These are phyloP conservation scores for Sclerotinia spermophila DNA, from an alignment of 2,329 filamentous ascomycete species.

Conservation along the genomic window DNA sequence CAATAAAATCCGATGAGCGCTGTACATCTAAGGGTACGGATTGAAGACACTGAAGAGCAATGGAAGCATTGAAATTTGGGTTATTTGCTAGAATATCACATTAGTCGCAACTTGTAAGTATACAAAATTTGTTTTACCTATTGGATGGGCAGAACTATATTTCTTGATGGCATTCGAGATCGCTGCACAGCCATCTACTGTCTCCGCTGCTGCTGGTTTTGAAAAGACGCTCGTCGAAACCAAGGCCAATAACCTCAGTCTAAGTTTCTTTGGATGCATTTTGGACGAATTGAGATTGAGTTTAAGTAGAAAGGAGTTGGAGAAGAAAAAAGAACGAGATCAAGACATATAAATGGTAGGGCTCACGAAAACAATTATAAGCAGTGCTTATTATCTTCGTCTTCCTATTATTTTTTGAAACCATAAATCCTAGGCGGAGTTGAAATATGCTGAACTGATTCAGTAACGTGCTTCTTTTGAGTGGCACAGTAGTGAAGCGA, in stretches of 20 bases:
- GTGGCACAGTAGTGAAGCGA: conserved; percentile 9
- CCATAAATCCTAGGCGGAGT: neutral
- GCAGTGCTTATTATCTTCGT: neutral
- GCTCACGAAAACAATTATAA: neutral
- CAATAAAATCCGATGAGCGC: conserved; percentile 20
- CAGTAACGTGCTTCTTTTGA: neutral
- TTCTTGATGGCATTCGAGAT: neutral
- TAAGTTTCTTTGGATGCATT: neutral
- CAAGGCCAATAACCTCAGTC: neutral
- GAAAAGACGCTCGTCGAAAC: neutral
- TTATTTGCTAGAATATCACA: neutral
- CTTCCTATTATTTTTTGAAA: neutral
- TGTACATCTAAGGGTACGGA: conserved; percentile 23
- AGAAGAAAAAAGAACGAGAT: neutral
- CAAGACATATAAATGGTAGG: neutral
- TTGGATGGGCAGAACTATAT: neutral
- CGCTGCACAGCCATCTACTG: neutral
- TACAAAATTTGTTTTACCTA: neutral
- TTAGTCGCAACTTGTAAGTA: neutral
- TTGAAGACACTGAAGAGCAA: conserved; percentile 24
- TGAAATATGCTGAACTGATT: neutral
- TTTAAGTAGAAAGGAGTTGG: neutral
- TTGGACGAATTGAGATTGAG: neutral
- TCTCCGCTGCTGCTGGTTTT: neutral
- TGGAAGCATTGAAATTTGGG: neutral